Evolutionary conservation across 371 early-diverging fungal species (phyloP).

Genomic region (Mucor saturninus): DNA sequence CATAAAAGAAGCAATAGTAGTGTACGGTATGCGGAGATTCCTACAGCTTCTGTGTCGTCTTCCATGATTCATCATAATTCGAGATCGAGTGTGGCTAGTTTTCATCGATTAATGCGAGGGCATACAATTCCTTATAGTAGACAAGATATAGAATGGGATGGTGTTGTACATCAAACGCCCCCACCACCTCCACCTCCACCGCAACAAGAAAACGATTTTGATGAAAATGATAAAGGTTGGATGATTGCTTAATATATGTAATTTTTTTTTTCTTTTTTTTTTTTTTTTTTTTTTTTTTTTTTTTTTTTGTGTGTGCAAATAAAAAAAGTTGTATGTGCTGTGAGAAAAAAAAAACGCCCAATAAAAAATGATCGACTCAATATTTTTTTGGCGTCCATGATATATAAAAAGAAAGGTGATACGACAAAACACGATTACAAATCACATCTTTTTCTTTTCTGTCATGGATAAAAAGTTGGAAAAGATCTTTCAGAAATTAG

Average conservation of each 20-base stretch:
- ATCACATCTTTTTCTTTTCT: no score
- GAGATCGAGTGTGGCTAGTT: slow-evolving; percentile 33
- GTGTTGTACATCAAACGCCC: slow-evolving; percentile 27
- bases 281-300: neutral
- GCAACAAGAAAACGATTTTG: slow-evolving; percentile 3
- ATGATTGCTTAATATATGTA: slow-evolving; percentile 19
- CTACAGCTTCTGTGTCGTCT: slow-evolving; percentile 8
- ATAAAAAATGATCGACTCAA: no score
- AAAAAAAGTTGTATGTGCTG: no score
- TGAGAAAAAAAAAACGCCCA: no score
- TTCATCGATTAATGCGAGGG: slow-evolving; percentile 50
- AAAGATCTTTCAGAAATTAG: no score
- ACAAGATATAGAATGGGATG: slow-evolving; percentile 59
- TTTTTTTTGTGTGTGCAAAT: slow-evolving; percentile 2
- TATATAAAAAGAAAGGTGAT: no score
- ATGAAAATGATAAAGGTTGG: slow-evolving; percentile 14
- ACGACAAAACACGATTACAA: no score
- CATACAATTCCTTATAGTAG: slow-evolving; percentile 33
- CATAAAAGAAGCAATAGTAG: slow-evolving; percentile 48
- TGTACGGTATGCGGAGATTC: slow-evolving; percentile 34
- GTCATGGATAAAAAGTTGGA: no score
- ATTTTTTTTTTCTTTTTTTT: slow-evolving; percentile 2
- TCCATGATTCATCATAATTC: neutral
- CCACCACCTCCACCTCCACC: slow-evolving; percentile 9
- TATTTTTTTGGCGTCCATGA: no score